Base-by-base conservation (phyloP, 306 rosid genomes). In the Calophaca sinica region DNA sequence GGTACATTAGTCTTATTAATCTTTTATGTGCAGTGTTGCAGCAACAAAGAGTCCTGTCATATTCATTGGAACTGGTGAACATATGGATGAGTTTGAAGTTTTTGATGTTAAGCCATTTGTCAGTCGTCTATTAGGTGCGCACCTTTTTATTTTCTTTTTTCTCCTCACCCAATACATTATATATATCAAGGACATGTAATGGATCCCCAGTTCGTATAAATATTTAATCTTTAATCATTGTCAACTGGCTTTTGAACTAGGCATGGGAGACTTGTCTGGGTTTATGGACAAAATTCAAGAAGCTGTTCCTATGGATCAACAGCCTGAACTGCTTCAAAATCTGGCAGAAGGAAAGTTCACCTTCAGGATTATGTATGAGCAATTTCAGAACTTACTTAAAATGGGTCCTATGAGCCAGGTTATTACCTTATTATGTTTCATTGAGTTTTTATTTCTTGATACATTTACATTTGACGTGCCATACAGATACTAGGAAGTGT, bases 241-340 rank as follows among this genome's bases (percentile, higher is more conserved):
- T 26, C 71, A 39, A 77, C 32, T 61, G 69, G 41, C 72, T 15
- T 75, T 73, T 65, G 44, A 53, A 46, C 68, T 82, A 78, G 98
- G 96, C 59, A 92, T 92, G 98, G 96, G 98, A 51, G 96, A 92
- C 78, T 87, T 75, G 92, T 87, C 94, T 73, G 98, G 98, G 54
- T 81, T 90, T 65, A 84, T 86, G 89, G 94, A 92, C 82, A 92
- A 90, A 83, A 88, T 90, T 81, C 91, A 86, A 9, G 94, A 88
- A 83, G 94, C 84, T 70, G 94, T 93, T 84, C 98, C 98, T 1
- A 88, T 83, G 93, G 98, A 93, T 79, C 91, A 92, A 76, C 96
- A 89, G 78, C 89, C 93, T 38, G 91, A 92, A 68, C 88, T 92
- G 29, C 75, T 89, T 48, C 96, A 92, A 81, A 92, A 89, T 84